These are phyloP conservation scores for Alternaria infectoria DNA, from an alignment of 2,329 filamentous ascomycete genomes.

Conservation along the genomic window DNA sequence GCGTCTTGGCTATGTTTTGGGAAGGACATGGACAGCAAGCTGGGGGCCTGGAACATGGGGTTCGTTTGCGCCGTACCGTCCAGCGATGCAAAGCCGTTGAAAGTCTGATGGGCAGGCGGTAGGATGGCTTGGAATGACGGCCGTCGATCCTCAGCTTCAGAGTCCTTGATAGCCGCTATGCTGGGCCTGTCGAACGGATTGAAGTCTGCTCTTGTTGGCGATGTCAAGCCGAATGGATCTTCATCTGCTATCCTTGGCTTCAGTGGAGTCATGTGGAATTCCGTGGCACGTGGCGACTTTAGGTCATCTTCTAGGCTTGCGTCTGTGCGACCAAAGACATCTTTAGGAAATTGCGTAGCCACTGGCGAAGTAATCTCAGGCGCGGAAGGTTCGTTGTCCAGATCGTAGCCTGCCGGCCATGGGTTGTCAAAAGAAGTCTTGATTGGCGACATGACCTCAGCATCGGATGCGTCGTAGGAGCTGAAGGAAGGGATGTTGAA, in stretches of 20 bases:
- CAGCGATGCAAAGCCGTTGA: slow-evolving; percentile 46
- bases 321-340: slow-evolving; percentile 32
- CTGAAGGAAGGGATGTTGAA: slow-evolving; percentile 23
- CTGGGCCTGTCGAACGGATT: slow-evolving; percentile 33
- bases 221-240: slow-evolving; percentile 48
- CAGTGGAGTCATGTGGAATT: slow-evolving; percentile 49
- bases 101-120: slow-evolving; percentile 41
- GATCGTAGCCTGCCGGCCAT: slow-evolving; percentile 37
- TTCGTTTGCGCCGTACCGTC: slow-evolving; percentile 41
- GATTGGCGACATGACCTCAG: slow-evolving; percentile 36
- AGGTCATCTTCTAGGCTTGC: slow-evolving; percentile 47
- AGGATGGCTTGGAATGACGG: slow-evolving; percentile 47
- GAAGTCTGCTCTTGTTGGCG: slow-evolving; percentile 52
- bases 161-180: slow-evolving; percentile 21
- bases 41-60: slow-evolving; percentile 22
- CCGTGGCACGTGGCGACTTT: slow-evolving; percentile 40
- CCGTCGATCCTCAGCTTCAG: slow-evolving; percentile 33
- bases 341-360: slow-evolving; percentile 45
- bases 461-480: slow-evolving; percentile 18
- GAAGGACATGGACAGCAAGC: slow-evolving; percentile 14
- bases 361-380: slow-evolving; percentile 48
- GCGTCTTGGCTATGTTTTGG: slow-evolving; percentile 14
- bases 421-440: slow-evolving; percentile 39
- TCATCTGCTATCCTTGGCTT: slow-evolving; percentile 41
- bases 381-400: slow-evolving; percentile 17